phyloP scores from a whole-genome alignment of 2,329 filamentous ascomycete genomes.

The Alternaria ventricosa region DNA sequence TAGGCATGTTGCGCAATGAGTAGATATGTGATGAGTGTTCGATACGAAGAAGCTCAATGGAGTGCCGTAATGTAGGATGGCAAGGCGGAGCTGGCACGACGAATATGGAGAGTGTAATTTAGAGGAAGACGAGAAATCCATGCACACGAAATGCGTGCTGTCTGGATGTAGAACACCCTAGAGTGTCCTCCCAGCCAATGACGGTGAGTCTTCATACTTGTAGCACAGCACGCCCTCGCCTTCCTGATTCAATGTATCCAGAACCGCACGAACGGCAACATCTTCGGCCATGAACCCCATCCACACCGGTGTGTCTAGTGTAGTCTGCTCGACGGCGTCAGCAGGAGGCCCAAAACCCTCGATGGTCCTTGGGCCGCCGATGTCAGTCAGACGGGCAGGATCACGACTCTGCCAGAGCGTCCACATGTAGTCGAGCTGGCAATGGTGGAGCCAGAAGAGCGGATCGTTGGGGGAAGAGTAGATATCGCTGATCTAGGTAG shows the following conservation, averaged over 20 bases:
- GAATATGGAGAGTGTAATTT: too few relatives aligned
- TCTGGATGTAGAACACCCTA: too few relatives aligned
- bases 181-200: not conserved
- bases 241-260: not conserved
- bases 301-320: not conserved
- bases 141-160: too few relatives aligned
- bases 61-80: too few relatives aligned
- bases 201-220: not conserved
- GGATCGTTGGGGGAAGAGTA: not conserved
- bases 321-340: not conserved
- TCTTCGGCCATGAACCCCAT: not conserved
- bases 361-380: not conserved
- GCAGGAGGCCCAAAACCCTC: not conserved
- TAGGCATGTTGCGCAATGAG: not conserved
- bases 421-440: not conserved
- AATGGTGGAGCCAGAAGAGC: not conserved
- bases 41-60: not conserved
- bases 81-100: too few relatives aligned
- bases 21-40: not conserved
- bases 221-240: not conserved
- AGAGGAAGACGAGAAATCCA: too few relatives aligned
- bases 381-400: not conserved
- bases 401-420: not conserved
- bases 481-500: not conserved
- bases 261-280: not conserved